Conservation (phyloP, 108 stramenopile genomes). For the Aurantiochytrium sp. region DNA sequence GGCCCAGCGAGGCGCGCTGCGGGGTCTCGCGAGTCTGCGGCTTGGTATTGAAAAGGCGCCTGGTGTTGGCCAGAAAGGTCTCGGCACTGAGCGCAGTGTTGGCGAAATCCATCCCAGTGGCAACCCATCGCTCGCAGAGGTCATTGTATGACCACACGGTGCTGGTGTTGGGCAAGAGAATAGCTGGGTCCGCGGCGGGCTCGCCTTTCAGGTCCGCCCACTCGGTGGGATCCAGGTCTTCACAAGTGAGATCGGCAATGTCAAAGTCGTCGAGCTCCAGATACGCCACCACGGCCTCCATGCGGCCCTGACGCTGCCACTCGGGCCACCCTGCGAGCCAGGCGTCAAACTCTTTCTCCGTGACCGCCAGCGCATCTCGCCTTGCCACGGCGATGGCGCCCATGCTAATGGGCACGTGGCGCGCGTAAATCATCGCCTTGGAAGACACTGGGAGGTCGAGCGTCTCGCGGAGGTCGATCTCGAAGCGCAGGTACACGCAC, state of each 20-base stretch:
- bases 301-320: slow-evolving; percentile 1
- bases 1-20: background rate
- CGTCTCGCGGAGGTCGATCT: background rate
- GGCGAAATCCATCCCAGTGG: background rate
- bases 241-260: background rate
- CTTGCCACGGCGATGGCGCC: background rate
- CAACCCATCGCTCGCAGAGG: background rate
- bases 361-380: background rate
- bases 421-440: background rate
- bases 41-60: background rate
- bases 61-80: background rate
- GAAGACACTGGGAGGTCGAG: background rate
- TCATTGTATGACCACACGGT: slow-evolving; percentile 3
- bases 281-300: background rate
- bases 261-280: background rate
- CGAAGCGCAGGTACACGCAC: background rate
- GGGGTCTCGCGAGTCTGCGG: background rate
- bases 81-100: background rate
- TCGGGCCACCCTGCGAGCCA: slow-evolving; percentile 12
- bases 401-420: background rate
- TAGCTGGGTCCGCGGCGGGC: background rate
- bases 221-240: background rate
- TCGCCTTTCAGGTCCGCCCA: background rate
- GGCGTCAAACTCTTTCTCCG: background rate
- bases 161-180: background rate